These are phyloP conservation scores for Tothia fuscella DNA, from an alignment of 2,329 filamentous ascomycete species.

Conservation along the genomic window DNA sequence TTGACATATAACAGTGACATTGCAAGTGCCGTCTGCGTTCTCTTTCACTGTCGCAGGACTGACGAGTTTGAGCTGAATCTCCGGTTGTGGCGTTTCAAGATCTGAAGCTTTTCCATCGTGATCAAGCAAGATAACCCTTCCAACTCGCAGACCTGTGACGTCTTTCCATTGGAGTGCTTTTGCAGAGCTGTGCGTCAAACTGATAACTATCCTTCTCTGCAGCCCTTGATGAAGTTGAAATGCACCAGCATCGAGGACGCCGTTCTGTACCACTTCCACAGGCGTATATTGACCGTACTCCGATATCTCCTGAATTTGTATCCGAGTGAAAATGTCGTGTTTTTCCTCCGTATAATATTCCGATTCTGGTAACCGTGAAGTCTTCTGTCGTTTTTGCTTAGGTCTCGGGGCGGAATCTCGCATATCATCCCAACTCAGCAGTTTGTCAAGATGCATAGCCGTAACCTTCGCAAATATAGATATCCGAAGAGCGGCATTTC, in stretches of 20 bases:
- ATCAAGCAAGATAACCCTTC: slow-evolving; percentile 73
- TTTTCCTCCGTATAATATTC: slow-evolving; percentile 91
- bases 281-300: slow-evolving; percentile 85
- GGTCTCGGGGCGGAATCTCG: slow-evolving; percentile 54
- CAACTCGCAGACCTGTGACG: slow-evolving; percentile 63
- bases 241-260: slow-evolving; percentile 72
- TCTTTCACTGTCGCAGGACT: slow-evolving; percentile 68
- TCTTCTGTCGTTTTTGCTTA: slow-evolving; percentile 46
- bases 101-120: slow-evolving; percentile 75
- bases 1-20: slow-evolving; percentile 75
- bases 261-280: slow-evolving; percentile 82
- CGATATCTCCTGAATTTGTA: slow-evolving; percentile 84
- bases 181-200: slow-evolving; percentile 82
- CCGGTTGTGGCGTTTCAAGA: slow-evolving; percentile 56
- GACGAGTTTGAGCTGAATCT: slow-evolving; percentile 66
- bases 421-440: slow-evolving; percentile 98
- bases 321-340: slow-evolving; percentile 78
- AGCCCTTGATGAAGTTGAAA: slow-evolving; percentile 94
- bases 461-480: slow-evolving; percentile 88
- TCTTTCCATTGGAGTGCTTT: slow-evolving; percentile 83
- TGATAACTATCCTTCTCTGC: slow-evolving; percentile 76
- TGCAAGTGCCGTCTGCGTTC: slow-evolving; percentile 82
- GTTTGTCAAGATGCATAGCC: slow-evolving; percentile 87
- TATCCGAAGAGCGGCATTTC: slow-evolving; percentile 65
- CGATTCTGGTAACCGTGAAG: slow-evolving; percentile 69